These are phyloP conservation scores for Raphidocelis subcapitata DNA, from an alignment of 139 green algal species.

Conservation along the genomic window DNA sequence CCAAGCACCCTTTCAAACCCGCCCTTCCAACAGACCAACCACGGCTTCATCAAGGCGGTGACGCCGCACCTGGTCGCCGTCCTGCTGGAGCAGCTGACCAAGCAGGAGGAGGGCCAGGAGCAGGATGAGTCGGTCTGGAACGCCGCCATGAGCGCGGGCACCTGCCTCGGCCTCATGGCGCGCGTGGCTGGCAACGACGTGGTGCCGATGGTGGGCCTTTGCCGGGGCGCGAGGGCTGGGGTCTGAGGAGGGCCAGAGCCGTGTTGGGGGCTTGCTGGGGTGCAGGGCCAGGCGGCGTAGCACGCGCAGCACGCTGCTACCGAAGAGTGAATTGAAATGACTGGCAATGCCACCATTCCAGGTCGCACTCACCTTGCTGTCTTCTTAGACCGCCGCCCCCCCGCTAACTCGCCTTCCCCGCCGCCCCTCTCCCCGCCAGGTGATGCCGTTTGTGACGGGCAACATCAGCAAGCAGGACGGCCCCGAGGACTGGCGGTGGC, in stretches of 20 bases:
- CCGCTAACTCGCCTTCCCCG: too few relatives aligned
- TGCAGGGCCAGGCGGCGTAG: too few relatives aligned
- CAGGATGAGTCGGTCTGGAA: slow-evolving; percentile 93
- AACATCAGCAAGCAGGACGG: slow-evolving; percentile 75
- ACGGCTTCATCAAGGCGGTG: slow-evolving; percentile 87
- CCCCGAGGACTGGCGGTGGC: slow-evolving; percentile 84
- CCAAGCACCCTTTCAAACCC: too few relatives aligned
- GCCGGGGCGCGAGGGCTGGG: too few relatives aligned
- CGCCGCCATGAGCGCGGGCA: slow-evolving; percentile 86
- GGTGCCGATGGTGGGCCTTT: slow-evolving; percentile 78
- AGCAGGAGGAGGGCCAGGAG: slow-evolving; percentile 95
- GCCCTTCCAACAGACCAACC: slow-evolving; percentile 45
- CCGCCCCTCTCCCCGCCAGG: too few relatives aligned
- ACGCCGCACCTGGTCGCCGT: slow-evolving; percentile 84
- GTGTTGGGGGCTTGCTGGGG: too few relatives aligned
- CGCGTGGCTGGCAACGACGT: slow-evolving; percentile 73
- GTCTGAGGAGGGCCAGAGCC: too few relatives aligned
- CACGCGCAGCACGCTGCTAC: too few relatives aligned
- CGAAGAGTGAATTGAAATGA: too few relatives aligned
- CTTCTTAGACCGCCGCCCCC: slow-evolving; percentile 4
- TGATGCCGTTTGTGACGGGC: slow-evolving; percentile 75
- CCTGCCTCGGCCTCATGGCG: slow-evolving; percentile 85
- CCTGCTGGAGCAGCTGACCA: slow-evolving; percentile 93
- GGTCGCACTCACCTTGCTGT: background rate
- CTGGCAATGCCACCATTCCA: too few relatives aligned